phyloP scores from a whole-genome alignment of 2,329 filamentous ascomycete genomes.

The Trichoderma sp. region DNA sequence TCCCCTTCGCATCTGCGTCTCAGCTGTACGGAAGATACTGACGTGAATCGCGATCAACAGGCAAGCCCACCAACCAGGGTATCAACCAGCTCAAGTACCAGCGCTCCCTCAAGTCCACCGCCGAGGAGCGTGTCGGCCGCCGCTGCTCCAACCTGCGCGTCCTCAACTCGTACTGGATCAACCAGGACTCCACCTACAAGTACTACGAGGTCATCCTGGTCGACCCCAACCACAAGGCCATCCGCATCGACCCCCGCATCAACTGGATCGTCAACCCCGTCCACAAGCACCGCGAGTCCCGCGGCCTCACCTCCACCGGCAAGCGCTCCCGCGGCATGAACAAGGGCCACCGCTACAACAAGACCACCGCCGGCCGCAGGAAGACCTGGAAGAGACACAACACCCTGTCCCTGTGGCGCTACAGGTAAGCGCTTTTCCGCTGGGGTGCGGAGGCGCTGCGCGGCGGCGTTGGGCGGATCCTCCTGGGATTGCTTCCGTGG shows the following conservation, averaged over 20 bases:
- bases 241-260: slow-evolving; percentile 98
- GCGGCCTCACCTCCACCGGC: slow-evolving; percentile 96
- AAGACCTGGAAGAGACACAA: slow-evolving; percentile 99
- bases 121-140: slow-evolving; percentile 99
- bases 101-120: slow-evolving; percentile 95
- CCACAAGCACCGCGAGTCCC: slow-evolving; percentile 99
- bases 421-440: slow-evolving; percentile 66
- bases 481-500: slow-evolving; percentile 4
- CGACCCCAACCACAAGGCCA: slow-evolving; percentile 99
- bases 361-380: slow-evolving; percentile 93
- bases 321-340: slow-evolving; percentile 99
- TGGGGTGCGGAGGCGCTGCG: slow-evolving; percentile 13
- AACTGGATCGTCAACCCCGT: slow-evolving; percentile 99
- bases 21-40: background rate
- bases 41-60: slow-evolving; percentile 50
- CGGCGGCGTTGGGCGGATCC: slow-evolving; percentile 1
- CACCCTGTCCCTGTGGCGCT: slow-evolving; percentile 98
- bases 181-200: slow-evolving; percentile 99
- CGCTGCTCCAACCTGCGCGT: slow-evolving; percentile 99
- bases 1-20: background rate
- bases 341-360: slow-evolving; percentile 99
- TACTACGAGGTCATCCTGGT: slow-evolving; percentile 99
- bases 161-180: slow-evolving; percentile 99
- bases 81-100: slow-evolving; percentile 99
- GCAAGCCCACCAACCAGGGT: slow-evolving; percentile 99